Evolutionary conservation across 2,329 filamentous ascomycete species (phyloP).

Genomic region (Trichoderma afroharzianum): DNA sequence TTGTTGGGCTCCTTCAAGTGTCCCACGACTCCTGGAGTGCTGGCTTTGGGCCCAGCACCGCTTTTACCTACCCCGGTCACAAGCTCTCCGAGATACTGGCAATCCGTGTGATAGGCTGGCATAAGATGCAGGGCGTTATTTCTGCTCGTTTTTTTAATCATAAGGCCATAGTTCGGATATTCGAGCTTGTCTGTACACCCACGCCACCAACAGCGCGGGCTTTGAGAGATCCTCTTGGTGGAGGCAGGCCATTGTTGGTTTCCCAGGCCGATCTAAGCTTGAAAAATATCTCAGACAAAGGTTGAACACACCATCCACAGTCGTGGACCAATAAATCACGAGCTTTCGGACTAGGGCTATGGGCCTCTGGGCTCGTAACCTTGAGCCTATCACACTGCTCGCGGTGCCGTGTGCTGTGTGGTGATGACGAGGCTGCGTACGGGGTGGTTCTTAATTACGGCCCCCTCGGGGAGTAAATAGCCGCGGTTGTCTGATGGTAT

Average conservation of each 20-base stretch:
- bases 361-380: conserved; percentile 1
- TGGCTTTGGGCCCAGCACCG: background rate
- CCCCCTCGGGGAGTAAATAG: conserved; percentile 1
- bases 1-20: background rate
- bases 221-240: background rate
- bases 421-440: background rate
- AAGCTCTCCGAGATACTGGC: background rate
- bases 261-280: background rate
- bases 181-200: background rate
- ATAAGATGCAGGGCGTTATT: background rate
- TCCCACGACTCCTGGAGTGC: background rate
- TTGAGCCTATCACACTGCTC: conserved; percentile 6
- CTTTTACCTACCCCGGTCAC: background rate
- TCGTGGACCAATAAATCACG: conserved; percentile 5
- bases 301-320: background rate
- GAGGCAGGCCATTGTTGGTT: background rate
- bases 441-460: background rate
- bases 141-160: background rate
- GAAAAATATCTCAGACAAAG: background rate
- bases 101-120: background rate
- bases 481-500: background rate
- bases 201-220: background rate
- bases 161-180: background rate
- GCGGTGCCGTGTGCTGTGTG: background rate
- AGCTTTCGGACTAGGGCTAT: background rate